These are phyloP conservation scores for Ceratobasidium sp. DNA, from an alignment of 1,284 basidiomycete genomes.

Conservation along the genomic window DNA sequence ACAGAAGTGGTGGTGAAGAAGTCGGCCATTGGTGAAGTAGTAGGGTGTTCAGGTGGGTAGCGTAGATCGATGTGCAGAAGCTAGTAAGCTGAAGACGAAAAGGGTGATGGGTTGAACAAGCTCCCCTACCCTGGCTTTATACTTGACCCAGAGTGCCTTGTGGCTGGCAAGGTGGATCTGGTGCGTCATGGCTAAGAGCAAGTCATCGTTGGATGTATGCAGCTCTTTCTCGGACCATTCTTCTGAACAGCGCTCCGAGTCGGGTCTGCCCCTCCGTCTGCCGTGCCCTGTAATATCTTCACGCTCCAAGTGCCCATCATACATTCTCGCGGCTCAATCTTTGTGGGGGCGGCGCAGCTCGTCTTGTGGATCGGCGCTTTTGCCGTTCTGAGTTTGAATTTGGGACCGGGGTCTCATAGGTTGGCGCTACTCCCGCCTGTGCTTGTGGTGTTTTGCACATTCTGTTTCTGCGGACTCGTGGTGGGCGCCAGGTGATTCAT, in stretches of 20 bases:
- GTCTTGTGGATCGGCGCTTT: slow-evolving; percentile 4
- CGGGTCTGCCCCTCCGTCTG: not conserved
- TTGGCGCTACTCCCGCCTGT: not conserved
- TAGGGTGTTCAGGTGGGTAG: not conserved
- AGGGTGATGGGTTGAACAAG: not conserved
- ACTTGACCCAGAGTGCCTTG: not conserved
- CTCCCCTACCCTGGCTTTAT: not conserved
- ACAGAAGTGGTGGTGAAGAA: slow-evolving; percentile 31
- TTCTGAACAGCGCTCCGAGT: not conserved
- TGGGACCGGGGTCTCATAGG: not conserved
- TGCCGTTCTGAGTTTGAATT: not conserved
- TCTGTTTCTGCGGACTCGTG: no score
- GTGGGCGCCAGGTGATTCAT: no score
- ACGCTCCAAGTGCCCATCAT: not conserved
- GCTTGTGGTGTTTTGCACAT: not conserved
- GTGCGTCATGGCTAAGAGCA: not conserved
- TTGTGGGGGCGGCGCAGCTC: not conserved
- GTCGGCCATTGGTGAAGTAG: slow-evolving; percentile 22
- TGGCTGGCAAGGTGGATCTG: not conserved
- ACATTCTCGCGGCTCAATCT: not conserved
- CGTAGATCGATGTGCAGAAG: no score
- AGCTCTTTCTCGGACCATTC: not conserved
- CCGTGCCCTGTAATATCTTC: not conserved
- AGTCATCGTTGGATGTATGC: slow-evolving; percentile 12
- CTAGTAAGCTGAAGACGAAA: not conserved